Evolutionary conservation across 352 stramenopile species (phyloP), one percentile per base, ranked within the genome.

Genomic region (Blastocystis sp.): DNA sequence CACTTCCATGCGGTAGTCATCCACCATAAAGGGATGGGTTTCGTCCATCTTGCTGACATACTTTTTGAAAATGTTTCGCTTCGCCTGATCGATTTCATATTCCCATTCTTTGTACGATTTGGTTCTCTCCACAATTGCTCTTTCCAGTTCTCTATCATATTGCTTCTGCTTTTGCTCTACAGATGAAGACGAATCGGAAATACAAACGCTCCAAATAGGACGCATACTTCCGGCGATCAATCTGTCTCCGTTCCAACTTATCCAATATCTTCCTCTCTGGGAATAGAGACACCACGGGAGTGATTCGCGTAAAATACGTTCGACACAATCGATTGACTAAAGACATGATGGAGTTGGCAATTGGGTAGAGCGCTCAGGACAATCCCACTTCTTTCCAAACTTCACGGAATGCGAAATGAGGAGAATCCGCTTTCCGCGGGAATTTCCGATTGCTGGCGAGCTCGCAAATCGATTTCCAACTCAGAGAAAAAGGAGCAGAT

Each of bases 1-100:
- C 8, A 81, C 7, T 48, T 81, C 69, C 69, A 81, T 81, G 9
- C 69, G 46, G 29, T 81, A 81, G 27, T 81, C 69, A 64, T 81
- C 69, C 9, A 81, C 69, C 8, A 81, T 14, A 42, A 81, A 81
- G 6, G 69, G 69, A 64, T 81, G 69, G 11, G 24, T 49, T 14
- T 81, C 69, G 9, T 81, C 69, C 27, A 65, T 32, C n/a, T 40
- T 81, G 6, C 40, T 29, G 3, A 63, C 27, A 63, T 81, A 81
- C n/a, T 61, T 59, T n/a, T 46, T 16, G 48, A 64, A 81, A 8
- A 61, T 81, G 44, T 61, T 44, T 29, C 36, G 27, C 27, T 81
- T 81, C 27, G 56, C 40, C n/a, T 46, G 61, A 21, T 40, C 29
- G 16, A 81, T 81, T 51, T 81, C 69, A 44, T 64, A 48, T 29